Evolutionary conservation across 106 monocot species (phyloP), one percentile per base, ranked within the genome.

Genomic region (Acanthochlamys bracteata): DNA sequence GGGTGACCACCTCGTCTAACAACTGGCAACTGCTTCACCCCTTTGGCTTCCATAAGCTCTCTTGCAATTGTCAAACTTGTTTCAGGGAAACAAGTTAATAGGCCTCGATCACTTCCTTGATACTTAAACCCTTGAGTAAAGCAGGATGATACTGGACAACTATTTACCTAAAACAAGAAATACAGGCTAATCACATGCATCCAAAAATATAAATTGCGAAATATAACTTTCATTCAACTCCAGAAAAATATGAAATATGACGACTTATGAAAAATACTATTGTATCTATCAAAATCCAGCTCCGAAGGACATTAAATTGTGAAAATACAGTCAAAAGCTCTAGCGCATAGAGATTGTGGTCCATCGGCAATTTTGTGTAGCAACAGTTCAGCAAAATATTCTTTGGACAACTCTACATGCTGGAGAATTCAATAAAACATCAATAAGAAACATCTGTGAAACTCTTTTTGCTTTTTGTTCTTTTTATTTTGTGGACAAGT

Each of bases 41-140:
- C 92, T 81, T 92, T 99, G 14, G 98, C 98, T 59, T 99, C 98
- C 92, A 99, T 99, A 19, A 99, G 85, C 27, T 89, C 85, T 61
- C 85, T 89, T 46, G 92, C 98, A 57, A 70, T 92, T 20, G 88
- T 83, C 77, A 99, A 77, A 68, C 92, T 83, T 42, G 88, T 92
- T 66, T 99, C 92, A 0, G 91, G 82, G 53, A 89, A 99, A 56
- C 98, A 99, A 42, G 83, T 99, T 57, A 99, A 64, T 24, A 99
- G 74, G 41, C 98, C 98, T 55, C 92, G 74, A 55, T 83, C 77
- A 45, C 71, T 77, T 49, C 98, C 92, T 33, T 63, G 76, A 74
- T 75, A 86, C 33, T 64, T 69, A 69, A 92, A 86, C 9, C 92
- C 88, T 39, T 81, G 78, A 60, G 85, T 99, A 65, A 84, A 76